A percentile compares a stretch with the other conserved stretches of the same genome.
Conservation (phyloP, 2,329 filamentous ascomycete species). For the Eurotiales sp. region DNA sequence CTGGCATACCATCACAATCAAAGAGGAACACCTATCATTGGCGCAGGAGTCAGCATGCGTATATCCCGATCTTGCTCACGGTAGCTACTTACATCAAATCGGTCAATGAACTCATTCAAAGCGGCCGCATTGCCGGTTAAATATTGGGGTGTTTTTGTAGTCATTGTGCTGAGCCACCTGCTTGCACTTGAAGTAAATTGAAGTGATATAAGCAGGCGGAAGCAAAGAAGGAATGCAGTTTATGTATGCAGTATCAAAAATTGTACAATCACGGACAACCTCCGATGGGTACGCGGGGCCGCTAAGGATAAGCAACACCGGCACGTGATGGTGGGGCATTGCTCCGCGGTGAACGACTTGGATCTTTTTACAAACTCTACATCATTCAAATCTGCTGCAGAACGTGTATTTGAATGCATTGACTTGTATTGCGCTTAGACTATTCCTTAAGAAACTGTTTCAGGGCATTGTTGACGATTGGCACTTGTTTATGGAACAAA, state of each 20-base stretch:
- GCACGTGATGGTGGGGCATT: constrained; percentile 3
- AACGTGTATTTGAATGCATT: too few species aligned
- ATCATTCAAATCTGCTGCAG: too few species aligned
- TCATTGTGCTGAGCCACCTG: neutral
- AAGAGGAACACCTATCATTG: constrained; percentile 79
- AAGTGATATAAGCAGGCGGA: too few species aligned
- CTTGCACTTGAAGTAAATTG: too few species aligned
- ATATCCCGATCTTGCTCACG: neutral
- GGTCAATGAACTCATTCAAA: constrained; percentile 78
- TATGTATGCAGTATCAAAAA: neutral
- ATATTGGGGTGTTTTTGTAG: constrained; percentile 45
- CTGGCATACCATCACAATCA: constrained; percentile 79
- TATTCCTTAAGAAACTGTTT: constrained; percentile 6
- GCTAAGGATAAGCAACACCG: neutral
- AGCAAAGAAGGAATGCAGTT: neutral
- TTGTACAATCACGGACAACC: neutral
- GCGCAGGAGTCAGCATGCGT: constrained; percentile 21
- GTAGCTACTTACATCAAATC: constrained; percentile 73
- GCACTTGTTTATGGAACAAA: constrained; percentile 11
- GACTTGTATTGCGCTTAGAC: too few species aligned
- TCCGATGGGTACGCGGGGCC: neutral
- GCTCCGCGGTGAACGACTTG: too few species aligned
- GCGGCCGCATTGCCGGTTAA: constrained; percentile 74
- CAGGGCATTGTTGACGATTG: constrained; percentile 5
- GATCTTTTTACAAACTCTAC: too few species aligned